Percentiles rank a stretch among this genome's conserved stretches.
Conservation (phyloP, 495 filamentous ascomycete species). For the Penicillium herquei region DNA sequence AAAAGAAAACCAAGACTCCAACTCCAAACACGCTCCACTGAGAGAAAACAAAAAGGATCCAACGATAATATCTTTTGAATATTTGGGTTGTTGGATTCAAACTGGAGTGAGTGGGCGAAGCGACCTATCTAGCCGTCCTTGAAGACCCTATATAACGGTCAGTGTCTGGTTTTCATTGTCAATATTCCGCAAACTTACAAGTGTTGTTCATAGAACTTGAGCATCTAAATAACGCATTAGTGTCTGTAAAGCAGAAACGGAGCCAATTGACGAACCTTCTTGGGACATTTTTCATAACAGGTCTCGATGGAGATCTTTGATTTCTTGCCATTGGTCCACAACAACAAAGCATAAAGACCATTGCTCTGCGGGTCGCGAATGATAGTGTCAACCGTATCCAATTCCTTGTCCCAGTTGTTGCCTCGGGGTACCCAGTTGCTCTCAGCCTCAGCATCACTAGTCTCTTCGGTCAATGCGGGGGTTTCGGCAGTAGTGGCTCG, state of each 20-base stretch:
- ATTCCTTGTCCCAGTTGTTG: conserved; percentile 57
- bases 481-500: conserved; percentile 4
- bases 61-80: too few species aligned
- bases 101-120: too few species aligned
- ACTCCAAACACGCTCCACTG: conserved; percentile 3
- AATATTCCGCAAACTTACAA: conserved; percentile 30
- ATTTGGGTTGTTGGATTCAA: too few species aligned
- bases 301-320: conserved; percentile 35
- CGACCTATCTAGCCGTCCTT: conserved; percentile 13
- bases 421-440: conserved; percentile 47
- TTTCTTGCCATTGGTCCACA: conserved; percentile 54
- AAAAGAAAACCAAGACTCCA: not conserved
- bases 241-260: not conserved
- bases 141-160: conserved; percentile 33
- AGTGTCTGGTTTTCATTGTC: not conserved
- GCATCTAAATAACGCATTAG: conserved; percentile 36
- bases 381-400: conserved; percentile 56
- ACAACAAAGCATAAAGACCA: conserved; percentile 48
- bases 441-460: conserved; percentile 17
- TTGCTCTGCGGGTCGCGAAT: conserved; percentile 43
- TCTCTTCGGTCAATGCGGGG: conserved; percentile 16
- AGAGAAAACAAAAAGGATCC: not conserved
- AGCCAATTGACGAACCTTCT: conserved; percentile 23
- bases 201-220: conserved; percentile 47
- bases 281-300: conserved; percentile 44